phyloP scores from a whole-genome alignment of 345 rosid genomes.

The Bruguiera gymnorhiza region DNA sequence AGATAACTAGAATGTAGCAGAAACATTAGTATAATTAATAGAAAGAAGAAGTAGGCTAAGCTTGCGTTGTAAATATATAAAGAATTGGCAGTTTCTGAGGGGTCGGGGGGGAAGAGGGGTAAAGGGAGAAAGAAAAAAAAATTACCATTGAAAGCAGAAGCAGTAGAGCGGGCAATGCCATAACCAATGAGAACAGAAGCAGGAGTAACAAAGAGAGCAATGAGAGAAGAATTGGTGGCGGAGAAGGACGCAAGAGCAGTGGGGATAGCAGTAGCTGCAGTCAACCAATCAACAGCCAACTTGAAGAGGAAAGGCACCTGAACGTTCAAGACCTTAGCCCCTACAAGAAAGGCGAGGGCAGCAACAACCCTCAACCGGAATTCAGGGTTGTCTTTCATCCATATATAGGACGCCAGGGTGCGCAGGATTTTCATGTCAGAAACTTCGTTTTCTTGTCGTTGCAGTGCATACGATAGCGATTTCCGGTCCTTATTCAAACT shows the following conservation, averaged over 20 bases:
- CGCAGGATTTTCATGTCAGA: conserved; percentile 74
- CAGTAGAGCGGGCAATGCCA: conserved; percentile 79
- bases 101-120: background rate
- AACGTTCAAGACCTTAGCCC: conserved; percentile 84
- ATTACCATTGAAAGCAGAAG: conserved; percentile 89
- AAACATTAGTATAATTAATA: too few relatives aligned
- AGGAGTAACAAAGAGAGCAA: conserved; percentile 78
- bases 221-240: conserved; percentile 55
- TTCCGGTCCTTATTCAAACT: conserved; percentile 8
- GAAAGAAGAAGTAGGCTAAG: too few relatives aligned
- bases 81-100: background rate
- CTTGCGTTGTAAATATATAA: too few relatives aligned
- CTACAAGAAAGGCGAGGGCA: conserved; percentile 82
- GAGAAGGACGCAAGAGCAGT: conserved; percentile 50
- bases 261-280: conserved; percentile 51
- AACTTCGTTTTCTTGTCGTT: conserved; percentile 20
- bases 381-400: conserved; percentile 86
- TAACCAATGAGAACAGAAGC: conserved; percentile 81
- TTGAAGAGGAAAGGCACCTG: conserved; percentile 96
- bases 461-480: conserved; percentile 3
- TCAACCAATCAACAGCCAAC: conserved; percentile 91
- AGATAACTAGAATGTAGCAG: background rate
- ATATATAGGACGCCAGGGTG: conserved; percentile 70
- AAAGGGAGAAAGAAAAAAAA: background rate
- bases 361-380: conserved; percentile 75